Evolutionary conservation across 345 rosid species (phyloP).

Genomic region (Lagerstroemia speciosa): DNA sequence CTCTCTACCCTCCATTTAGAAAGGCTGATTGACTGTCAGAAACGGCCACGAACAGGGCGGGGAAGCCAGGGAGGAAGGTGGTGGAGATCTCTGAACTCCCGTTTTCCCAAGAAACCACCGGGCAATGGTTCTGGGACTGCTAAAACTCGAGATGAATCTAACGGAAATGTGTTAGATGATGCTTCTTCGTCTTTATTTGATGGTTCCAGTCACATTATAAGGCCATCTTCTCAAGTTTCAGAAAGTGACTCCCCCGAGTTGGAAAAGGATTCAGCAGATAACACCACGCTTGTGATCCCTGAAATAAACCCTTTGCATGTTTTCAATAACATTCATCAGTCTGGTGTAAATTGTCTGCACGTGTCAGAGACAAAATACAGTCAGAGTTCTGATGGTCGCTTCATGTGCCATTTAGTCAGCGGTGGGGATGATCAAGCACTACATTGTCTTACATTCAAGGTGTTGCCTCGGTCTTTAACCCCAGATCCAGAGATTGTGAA

Average conservation of each 20-base stretch:
- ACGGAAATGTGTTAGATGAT: neutral
- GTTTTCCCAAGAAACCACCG: conserved; percentile 19
- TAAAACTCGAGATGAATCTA: conserved; percentile 16
- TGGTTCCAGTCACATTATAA: neutral
- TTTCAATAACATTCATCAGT: conserved; percentile 52
- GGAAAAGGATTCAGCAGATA: conserved; percentile 19
- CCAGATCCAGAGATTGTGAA: conserved; percentile 12
- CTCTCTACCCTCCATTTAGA: conserved; percentile 43
- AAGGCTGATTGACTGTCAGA: conserved; percentile 49
- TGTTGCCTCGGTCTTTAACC: conserved; percentile 15
- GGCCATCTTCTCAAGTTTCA: neutral
- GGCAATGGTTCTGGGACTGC: conserved; percentile 9
- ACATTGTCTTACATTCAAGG: conserved; percentile 40
- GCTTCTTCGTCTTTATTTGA: conserved; percentile 9
- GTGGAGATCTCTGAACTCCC: conserved; percentile 46
- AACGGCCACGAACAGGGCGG: conserved; percentile 84
- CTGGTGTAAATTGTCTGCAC: conserved; percentile 85
- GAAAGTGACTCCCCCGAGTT: conserved; percentile 17
- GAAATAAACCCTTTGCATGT: conserved; percentile 58
- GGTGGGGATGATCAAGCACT: conserved; percentile 99
- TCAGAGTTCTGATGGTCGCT: conserved; percentile 22
- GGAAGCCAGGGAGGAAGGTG: conserved; percentile 95
- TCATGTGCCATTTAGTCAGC: conserved; percentile 44
- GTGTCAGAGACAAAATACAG: conserved; percentile 35
- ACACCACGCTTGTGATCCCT: conserved; percentile 29